Conservation (phyloP, 2,329 filamentous ascomycete species). For the Cytospora leucostoma region DNA sequence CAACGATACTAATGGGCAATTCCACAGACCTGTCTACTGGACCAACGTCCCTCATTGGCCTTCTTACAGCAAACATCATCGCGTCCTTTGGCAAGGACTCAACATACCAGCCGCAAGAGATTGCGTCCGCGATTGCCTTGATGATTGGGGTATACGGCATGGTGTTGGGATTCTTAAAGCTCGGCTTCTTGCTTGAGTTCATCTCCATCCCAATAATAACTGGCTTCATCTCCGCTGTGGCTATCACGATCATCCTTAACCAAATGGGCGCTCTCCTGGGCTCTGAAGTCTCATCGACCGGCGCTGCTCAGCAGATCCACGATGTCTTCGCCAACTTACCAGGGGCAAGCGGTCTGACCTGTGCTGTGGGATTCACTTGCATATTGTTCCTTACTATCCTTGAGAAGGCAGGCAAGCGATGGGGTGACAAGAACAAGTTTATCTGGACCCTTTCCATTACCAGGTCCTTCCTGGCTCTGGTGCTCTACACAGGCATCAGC, state of each 20-base stretch:
- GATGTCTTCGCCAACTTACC: constrained; percentile 59
- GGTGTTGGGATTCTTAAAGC: constrained; percentile 60
- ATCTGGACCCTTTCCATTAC: constrained; percentile 62
- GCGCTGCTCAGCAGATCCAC: constrained; percentile 59
- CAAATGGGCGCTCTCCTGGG: constrained; percentile 64
- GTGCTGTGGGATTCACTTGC: constrained; percentile 59
- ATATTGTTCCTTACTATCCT: constrained; percentile 58
- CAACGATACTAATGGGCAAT: background rate
- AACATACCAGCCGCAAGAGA: constrained; percentile 51
- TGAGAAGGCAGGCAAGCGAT: constrained; percentile 59
- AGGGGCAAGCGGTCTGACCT: constrained; percentile 58
- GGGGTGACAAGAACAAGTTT: constrained; percentile 58
- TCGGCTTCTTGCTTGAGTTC: constrained; percentile 67
- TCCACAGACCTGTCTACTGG: constrained; percentile 59
- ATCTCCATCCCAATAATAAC: constrained; percentile 65
- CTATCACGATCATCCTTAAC: constrained; percentile 65
- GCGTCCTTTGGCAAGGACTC: constrained; percentile 49
- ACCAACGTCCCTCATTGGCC: constrained; percentile 64
- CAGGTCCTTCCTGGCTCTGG: constrained; percentile 60
- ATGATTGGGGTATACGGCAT: constrained; percentile 64
- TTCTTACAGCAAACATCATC: constrained; percentile 64
- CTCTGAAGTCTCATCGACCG: constrained; percentile 49
- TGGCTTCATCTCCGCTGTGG: constrained; percentile 67
- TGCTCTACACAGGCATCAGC: constrained; percentile 64
- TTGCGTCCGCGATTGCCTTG: constrained; percentile 63